Evolutionary conservation across 805 yeast genomes (phyloP).

Genomic region (Cyberlindnera maritima): DNA sequence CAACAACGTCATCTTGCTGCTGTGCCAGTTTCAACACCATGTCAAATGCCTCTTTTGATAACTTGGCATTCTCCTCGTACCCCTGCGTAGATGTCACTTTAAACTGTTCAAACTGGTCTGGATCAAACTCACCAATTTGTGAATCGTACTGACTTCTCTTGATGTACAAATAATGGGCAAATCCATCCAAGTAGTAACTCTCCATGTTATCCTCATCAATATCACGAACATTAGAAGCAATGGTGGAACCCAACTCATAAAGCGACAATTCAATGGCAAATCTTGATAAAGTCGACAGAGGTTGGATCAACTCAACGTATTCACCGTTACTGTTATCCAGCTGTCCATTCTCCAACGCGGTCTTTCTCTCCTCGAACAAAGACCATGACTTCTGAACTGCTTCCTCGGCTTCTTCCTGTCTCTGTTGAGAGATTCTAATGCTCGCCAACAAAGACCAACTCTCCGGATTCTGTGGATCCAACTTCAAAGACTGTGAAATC

Average conservation of each 20-base stretch:
- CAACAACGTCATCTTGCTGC: slow-evolving; percentile 48
- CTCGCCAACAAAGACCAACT: slow-evolving; percentile 81
- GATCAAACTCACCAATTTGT: slow-evolving; percentile 16
- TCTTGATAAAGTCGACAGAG: slow-evolving; percentile 68
- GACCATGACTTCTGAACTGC: slow-evolving; percentile 74
- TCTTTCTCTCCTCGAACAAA: slow-evolving; percentile 53
- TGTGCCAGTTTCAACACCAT: slow-evolving; percentile 17
- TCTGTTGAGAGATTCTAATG: slow-evolving; percentile 84
- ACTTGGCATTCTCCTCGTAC: slow-evolving; percentile 18
- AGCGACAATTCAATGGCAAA: slow-evolving; percentile 75
- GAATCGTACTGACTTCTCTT: slow-evolving; percentile 30
- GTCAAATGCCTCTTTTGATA: slow-evolving; percentile 13
- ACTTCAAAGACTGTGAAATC: slow-evolving; percentile 58
- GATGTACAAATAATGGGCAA: slow-evolving; percentile 59
- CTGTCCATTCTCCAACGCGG: slow-evolving; percentile 44
- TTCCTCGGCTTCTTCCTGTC: slow-evolving; percentile 64
- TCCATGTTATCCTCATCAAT: slow-evolving; percentile 85
- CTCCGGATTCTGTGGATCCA: slow-evolving; percentile 63
- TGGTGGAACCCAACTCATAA: slow-evolving; percentile 63
- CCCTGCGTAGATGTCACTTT: slow-evolving; percentile 9
- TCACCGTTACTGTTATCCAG: slow-evolving; percentile 44
- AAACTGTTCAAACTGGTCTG: slow-evolving; percentile 26
- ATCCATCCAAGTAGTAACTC: slow-evolving; percentile 77
- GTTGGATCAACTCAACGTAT: slow-evolving; percentile 67
- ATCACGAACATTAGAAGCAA: slow-evolving; percentile 65